A percentile compares a stretch with the other conserved stretches of the same genome.
These are phyloP conservation scores for Pleurotus sapidus DNA, from an alignment of 768 basidiomycete genomes.

Conservation along the genomic window DNA sequence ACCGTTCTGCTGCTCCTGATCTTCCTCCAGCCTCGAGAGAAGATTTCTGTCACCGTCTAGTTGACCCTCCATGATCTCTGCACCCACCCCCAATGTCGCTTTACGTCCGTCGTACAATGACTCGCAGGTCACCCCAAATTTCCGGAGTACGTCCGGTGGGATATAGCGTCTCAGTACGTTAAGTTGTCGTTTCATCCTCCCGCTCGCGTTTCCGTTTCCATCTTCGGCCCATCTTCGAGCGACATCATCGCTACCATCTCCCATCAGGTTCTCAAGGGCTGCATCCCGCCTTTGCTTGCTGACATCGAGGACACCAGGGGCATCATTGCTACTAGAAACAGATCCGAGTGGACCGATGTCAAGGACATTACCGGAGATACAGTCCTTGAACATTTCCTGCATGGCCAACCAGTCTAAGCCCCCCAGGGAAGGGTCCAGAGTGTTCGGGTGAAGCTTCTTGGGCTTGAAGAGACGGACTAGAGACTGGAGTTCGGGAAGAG, in stretches of 20 bases:
- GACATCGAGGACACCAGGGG: background rate
- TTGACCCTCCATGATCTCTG: background rate
- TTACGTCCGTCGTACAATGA: background rate
- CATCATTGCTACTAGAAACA: background rate
- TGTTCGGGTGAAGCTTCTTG: conserved; percentile 74
- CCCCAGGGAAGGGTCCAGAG: conserved; percentile 48
- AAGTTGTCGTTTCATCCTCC: conserved; percentile 38
- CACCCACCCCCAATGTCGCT: background rate
- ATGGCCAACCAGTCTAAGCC: conserved; percentile 76
- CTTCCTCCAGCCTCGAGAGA: background rate
- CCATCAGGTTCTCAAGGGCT: conserved; percentile 64
- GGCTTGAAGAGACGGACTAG: conserved; percentile 87
- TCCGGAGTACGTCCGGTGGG: conserved; percentile 15
- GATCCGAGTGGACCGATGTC: background rate
- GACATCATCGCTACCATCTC: conserved; percentile 41
- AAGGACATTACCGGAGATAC: conserved; percentile 32
- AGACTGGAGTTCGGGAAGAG: conserved; percentile 78
- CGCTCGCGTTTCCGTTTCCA: conserved; percentile 15
- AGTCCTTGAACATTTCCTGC: conserved; percentile 61
- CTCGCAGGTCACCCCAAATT: conserved; percentile 24
- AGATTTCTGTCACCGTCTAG: background rate
- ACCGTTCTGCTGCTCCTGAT: conserved; percentile 13
- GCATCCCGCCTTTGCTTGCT: conserved; percentile 36
- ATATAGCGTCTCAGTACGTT: conserved; percentile 43
- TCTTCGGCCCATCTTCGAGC: conserved; percentile 57